Percentiles rank a stretch among this genome's conserved stretches.
Evolutionary conservation across 2,329 filamentous ascomycete genomes (phyloP).

Genomic region (Colletotrichum limetticola): DNA sequence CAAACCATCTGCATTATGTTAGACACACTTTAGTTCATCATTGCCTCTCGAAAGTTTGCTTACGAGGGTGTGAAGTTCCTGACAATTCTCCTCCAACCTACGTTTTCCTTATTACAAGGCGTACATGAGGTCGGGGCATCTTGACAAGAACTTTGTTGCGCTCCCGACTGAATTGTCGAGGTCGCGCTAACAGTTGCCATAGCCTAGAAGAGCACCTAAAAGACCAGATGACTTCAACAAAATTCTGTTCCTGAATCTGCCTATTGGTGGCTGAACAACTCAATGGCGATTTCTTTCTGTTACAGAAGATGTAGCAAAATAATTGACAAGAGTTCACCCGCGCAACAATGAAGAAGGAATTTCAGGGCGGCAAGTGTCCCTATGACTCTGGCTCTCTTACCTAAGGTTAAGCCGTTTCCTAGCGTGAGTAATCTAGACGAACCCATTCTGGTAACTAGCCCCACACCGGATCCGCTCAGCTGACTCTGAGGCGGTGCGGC

Average conservation of each 20-base stretch:
- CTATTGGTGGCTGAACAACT: neutral
- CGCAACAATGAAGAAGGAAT: neutral
- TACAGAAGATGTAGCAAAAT: neutral
- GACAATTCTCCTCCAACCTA: conserved; percentile 57
- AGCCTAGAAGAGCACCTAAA: neutral
- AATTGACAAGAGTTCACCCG: neutral
- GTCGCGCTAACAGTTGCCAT: conserved; percentile 8
- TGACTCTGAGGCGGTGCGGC: conserved; percentile 3
- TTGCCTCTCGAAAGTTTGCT: conserved; percentile 38
- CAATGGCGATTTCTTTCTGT: neutral
- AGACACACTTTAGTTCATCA: neutral
- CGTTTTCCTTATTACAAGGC: conserved; percentile 47
- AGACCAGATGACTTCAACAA: neutral
- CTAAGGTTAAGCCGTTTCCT: neutral
- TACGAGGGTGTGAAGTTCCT: conserved; percentile 67
- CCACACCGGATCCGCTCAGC: conserved; percentile 9
- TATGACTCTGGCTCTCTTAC: neutral
- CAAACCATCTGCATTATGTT: conserved; percentile 60
- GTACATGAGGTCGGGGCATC: neutral
- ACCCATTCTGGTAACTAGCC: neutral
- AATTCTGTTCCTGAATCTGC: neutral
- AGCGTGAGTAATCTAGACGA: conserved; percentile 15
- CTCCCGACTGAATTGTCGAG: neutral
- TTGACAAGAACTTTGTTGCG: neutral
- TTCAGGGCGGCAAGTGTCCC: neutral